Evolutionary conservation across 208 protist species (phyloP).

Genomic region (Lotmaria passim): DNA sequence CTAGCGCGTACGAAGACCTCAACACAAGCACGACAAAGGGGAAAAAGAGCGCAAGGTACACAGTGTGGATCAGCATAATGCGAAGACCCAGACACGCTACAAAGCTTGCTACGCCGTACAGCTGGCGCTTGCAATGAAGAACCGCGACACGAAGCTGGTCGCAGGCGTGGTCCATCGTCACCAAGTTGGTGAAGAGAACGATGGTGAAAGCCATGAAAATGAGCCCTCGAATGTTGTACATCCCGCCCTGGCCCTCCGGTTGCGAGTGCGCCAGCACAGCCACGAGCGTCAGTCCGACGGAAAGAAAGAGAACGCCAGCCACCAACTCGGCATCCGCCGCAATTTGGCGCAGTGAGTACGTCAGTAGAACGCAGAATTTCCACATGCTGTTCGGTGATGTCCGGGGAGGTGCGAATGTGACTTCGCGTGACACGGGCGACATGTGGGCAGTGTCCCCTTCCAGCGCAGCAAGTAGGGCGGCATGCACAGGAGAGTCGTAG

Average conservation of each 20-base stretch:
- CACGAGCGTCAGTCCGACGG: constrained; percentile 44
- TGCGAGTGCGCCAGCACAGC: constrained; percentile 43
- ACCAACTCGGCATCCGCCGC: constrained; percentile 36
- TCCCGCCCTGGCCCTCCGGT: constrained; percentile 51
- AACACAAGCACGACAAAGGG: constrained; percentile 52
- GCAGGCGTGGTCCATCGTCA: constrained; percentile 35
- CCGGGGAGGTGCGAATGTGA: not conserved
- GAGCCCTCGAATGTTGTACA: constrained; percentile 76
- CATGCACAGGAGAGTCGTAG: constrained; percentile 47
- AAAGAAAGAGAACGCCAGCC: constrained; percentile 13
- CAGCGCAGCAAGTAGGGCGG: constrained; percentile 29
- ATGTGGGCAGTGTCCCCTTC: not conserved
- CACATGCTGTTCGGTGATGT: constrained; percentile 21
- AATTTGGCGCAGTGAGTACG: constrained; percentile 41
- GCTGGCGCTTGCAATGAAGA: constrained; percentile 50
- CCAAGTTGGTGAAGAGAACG: constrained; percentile 53
- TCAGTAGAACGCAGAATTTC: constrained; percentile 52
- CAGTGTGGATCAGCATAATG: constrained; percentile 31
- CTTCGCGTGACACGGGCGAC: not conserved
- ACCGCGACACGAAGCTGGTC: constrained; percentile 47
- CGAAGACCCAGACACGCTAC: constrained; percentile 42
- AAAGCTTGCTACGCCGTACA: constrained; percentile 57
- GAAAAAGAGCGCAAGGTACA: constrained; percentile 50
- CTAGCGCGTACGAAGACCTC: constrained; percentile 40
- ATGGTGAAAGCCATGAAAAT: constrained; percentile 63